phyloP scores from a whole-genome alignment of 1,139 yeast genomes.

The Saccharomyces hybrid region DNA sequence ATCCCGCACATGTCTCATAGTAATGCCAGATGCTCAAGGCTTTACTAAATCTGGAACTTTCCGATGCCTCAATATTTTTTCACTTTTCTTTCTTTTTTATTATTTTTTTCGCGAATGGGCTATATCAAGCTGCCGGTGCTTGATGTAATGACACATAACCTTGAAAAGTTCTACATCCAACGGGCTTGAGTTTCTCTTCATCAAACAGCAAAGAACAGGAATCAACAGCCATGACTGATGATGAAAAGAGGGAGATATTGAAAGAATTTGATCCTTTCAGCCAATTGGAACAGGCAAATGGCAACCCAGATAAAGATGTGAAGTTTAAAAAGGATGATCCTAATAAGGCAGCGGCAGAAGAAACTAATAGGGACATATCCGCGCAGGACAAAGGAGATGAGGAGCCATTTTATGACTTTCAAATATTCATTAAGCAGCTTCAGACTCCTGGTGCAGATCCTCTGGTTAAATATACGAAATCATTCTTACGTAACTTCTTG shows the following conservation, averaged over 20 bases:
- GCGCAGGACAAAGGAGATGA: slow-evolving; percentile 6
- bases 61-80: not conserved
- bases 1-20: slow-evolving; percentile 39
- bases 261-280: slow-evolving; percentile 15
- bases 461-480: slow-evolving; percentile 73
- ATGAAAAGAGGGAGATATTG: slow-evolving; percentile 6
- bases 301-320: not conserved
- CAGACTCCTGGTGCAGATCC: slow-evolving; percentile 80
- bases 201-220: not conserved
- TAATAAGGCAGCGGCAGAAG: not conserved
- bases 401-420: slow-evolving; percentile 51
- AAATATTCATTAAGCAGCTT: slow-evolving; percentile 63
- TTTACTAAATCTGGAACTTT: not conserved
- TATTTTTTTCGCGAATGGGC: not conserved
- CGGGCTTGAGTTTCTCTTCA: not conserved
- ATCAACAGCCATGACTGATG: slow-evolving; percentile 2
- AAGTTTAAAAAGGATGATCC: not conserved
- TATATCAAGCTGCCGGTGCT: not conserved
- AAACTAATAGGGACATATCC: not conserved
- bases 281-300: not conserved
- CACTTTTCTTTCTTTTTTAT: not conserved
- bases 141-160: not conserved
- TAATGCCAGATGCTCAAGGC: not conserved
- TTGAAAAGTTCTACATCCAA: not conserved
- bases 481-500: slow-evolving; percentile 67